Evolutionary conservation across 192 early-diverging fungal genomes (phyloP).

Genomic region (Podila verticillata): DNA sequence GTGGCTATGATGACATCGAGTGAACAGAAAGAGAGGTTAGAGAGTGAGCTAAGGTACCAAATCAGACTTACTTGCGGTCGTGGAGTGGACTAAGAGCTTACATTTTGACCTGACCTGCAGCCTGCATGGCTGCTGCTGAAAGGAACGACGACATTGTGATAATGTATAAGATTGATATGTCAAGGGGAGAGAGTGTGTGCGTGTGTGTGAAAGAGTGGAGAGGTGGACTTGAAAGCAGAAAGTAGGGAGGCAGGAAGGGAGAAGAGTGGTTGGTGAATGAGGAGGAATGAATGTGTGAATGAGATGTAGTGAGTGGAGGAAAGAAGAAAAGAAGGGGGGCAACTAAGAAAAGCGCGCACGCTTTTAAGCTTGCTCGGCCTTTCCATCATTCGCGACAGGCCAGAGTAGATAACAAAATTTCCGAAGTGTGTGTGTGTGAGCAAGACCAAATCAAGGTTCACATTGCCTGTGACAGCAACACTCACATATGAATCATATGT

Average conservation of each 20-base stretch:
- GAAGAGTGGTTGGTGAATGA: neutral
- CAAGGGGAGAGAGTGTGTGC: neutral
- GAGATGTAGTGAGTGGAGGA: neutral
- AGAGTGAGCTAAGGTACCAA: neutral
- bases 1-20: neutral
- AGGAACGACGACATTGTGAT: constrained; percentile 36
- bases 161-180: neutral
- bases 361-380: neutral
- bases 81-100: neutral
- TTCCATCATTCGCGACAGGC: neutral
- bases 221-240: neutral
- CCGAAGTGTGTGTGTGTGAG: neutral
- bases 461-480: no score
- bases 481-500: no score
- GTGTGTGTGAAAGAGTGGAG: neutral
- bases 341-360: neutral
- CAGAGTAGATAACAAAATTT: neutral
- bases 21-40: neutral
- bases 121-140: constrained; percentile 41
- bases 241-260: neutral
- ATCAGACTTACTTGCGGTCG: no score
- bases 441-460: no score
- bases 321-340: neutral
- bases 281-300: neutral
- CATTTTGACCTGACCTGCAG: constrained; percentile 46